These are phyloP conservation scores for Jasminum sambac DNA, from an alignment of 257 asterid genomes.

Conservation along the genomic window DNA sequence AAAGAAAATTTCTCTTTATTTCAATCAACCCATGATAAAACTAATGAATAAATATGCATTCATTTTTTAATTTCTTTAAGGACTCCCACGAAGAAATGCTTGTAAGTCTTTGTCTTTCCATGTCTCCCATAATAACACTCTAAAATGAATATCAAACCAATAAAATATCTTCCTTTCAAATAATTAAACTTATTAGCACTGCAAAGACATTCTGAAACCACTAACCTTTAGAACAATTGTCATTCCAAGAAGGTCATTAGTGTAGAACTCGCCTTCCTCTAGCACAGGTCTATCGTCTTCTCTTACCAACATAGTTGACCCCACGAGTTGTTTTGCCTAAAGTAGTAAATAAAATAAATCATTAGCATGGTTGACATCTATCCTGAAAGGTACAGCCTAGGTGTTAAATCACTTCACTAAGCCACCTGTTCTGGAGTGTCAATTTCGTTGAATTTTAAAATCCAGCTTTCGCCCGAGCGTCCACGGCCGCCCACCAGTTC, in stretches of 20 bases:
- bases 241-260: conserved; percentile 90
- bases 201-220: conserved; percentile 24
- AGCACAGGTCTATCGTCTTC: conserved; percentile 77
- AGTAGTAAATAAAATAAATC: conserved; percentile 23
- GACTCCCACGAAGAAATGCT: background rate
- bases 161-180: conserved; percentile 11
- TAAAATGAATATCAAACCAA: background rate
- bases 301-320: conserved; percentile 73
- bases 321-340: conserved; percentile 90
- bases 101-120: conserved; percentile 2
- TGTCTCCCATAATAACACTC: background rate
- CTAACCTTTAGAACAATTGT: conserved; percentile 73
- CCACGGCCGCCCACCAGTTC: conserved; percentile 91
- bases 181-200: conserved; percentile 8
- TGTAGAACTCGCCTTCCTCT: conserved; percentile 89
- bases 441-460: conserved; percentile 60
- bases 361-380: conserved; percentile 13
- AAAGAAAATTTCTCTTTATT: background rate
- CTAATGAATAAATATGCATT: background rate
- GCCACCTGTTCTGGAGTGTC: conserved; percentile 76
- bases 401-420: conserved; percentile 12
- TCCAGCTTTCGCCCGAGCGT: conserved; percentile 83
- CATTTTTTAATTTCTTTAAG: background rate
- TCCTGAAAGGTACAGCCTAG: conserved; percentile 13
- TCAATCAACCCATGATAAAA: background rate